phyloP scores from a whole-genome alignment of 1,139 yeast genomes.

The Geotrichum siamense region DNA sequence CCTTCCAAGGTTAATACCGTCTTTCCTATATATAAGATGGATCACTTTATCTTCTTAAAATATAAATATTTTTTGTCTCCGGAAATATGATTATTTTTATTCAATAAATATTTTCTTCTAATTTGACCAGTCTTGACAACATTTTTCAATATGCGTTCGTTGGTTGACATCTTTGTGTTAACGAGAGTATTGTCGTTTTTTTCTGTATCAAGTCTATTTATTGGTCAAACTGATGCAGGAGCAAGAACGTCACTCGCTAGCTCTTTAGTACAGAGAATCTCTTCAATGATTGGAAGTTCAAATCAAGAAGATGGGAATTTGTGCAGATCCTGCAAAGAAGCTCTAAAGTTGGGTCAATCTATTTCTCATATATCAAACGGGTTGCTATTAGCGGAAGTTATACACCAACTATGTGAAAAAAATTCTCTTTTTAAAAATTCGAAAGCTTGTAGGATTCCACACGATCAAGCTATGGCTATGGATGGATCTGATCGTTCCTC shows the following conservation, averaged over 20 bases:
- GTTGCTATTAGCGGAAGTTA: not conserved
- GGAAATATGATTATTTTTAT: too few species aligned
- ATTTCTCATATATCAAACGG: not conserved
- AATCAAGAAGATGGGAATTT: not conserved
- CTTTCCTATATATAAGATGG: too few species aligned
- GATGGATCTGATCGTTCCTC: constrained; percentile 12
- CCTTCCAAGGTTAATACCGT: too few species aligned
- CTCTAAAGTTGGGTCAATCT: not conserved
- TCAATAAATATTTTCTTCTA: too few species aligned
- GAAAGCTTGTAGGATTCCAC: constrained; percentile 8
- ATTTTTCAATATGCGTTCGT: too few species aligned
- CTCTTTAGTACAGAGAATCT: not conserved
- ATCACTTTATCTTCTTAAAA: too few species aligned
- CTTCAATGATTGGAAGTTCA: not conserved
- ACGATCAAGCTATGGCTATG: constrained; percentile 7
- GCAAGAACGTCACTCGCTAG: not conserved
- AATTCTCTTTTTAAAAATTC: not conserved
- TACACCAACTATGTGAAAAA: constrained; percentile 2
- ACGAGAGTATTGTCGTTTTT: too few species aligned
- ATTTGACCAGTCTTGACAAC: too few species aligned
- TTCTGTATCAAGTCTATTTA: too few species aligned
- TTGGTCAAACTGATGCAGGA: not conserved
- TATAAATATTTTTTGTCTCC: too few species aligned
- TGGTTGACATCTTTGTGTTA: too few species aligned
- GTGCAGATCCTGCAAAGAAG: constrained; percentile 10